Base-by-base conservation (phyloP, 1,284 basidiomycete species). In the Dichomitus squalens region DNA sequence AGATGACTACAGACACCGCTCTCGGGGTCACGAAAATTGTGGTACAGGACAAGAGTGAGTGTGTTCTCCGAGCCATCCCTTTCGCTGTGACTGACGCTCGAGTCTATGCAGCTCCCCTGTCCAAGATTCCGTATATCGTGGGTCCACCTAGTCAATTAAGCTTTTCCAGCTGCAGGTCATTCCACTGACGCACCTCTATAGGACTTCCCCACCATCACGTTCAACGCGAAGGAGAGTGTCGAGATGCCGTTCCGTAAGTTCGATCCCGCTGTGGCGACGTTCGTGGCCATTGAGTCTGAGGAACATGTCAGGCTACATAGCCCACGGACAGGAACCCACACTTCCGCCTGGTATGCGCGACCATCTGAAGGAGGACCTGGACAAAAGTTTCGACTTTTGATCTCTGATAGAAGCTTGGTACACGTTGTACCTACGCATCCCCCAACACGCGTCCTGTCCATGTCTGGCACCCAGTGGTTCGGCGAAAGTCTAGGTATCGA, bases 1-100 rank as follows among this genome's bases (percentile, higher is more conserved):
- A 99, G 73, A 99, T 99, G 96, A 98, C 96, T 25, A 99, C 96
- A 0, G 96, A 99, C 72, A 98, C 96, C 1, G 96, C 96, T 0
- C 79, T 98, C 0, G 94, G 92, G 7, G 96, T 98, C 6, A 95
- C 94, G 0, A 98, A 96, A 71, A 74, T 85, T 2, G 90, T 97
- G 14, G 89, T 96, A 0, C 78, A 91, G 60, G 93, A 97, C 70
- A 82, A 85, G 69, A 75, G 88, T 88, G 61, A 11, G 69, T 50
- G 20, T 3, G 7, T 23, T 8, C 29, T 21, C n/a, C n/a, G n/a
- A n/a, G 14, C 2, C 7, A 16, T 8, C 29, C 27, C 29, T 2
- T 7, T 4, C 33, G 5, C 36, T 11, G 8, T 12, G 14, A 18
- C 2, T 14, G 11, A 36, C 60, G n/a, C 62, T 58, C 56, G 20